Conservation (phyloP, 2,329 filamentous ascomycete species). For the Trichoderma brevicompactum region DNA sequence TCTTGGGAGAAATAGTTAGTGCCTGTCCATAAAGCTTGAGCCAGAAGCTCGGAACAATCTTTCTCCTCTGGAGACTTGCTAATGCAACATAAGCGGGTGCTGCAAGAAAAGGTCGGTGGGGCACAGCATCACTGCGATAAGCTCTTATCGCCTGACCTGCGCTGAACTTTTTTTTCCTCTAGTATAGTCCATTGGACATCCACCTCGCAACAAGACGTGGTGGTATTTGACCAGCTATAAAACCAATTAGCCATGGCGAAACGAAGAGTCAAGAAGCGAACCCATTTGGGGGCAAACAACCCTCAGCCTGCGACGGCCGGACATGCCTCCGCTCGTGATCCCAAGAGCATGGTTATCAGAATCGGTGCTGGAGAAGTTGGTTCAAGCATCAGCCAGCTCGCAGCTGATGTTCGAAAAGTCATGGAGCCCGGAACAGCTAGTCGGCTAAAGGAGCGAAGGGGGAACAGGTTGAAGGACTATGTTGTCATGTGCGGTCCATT, state of each 20-base stretch:
- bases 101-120: slow-evolving; percentile 43
- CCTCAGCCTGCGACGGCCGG: slow-evolving; percentile 60
- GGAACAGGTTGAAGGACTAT: slow-evolving; percentile 89
- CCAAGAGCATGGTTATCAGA: slow-evolving; percentile 98
- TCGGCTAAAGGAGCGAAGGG: slow-evolving; percentile 84
- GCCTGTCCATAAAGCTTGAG: neutral
- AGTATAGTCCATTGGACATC: neutral
- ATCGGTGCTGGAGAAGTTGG: slow-evolving; percentile 94
- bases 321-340: slow-evolving; percentile 68
- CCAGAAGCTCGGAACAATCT: neutral
- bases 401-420: slow-evolving; percentile 85
- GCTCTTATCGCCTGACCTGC: slow-evolving; percentile 42
- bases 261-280: slow-evolving; percentile 84
- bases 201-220: neutral
- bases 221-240: slow-evolving; percentile 18
- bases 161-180: slow-evolving; percentile 41
- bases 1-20: no score
- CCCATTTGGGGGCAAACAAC: slow-evolving; percentile 72
- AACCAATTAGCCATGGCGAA: slow-evolving; percentile 67
- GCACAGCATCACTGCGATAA: slow-evolving; percentile 38
- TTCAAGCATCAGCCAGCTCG: slow-evolving; percentile 86
- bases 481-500: slow-evolving; percentile 93
- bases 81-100: slow-evolving; percentile 1
- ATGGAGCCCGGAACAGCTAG: slow-evolving; percentile 96
- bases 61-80: neutral